Evolutionary conservation across 371 early-diverging fungal species (phyloP).

Genomic region (Batrachochytrium dendrobatidis): DNA sequence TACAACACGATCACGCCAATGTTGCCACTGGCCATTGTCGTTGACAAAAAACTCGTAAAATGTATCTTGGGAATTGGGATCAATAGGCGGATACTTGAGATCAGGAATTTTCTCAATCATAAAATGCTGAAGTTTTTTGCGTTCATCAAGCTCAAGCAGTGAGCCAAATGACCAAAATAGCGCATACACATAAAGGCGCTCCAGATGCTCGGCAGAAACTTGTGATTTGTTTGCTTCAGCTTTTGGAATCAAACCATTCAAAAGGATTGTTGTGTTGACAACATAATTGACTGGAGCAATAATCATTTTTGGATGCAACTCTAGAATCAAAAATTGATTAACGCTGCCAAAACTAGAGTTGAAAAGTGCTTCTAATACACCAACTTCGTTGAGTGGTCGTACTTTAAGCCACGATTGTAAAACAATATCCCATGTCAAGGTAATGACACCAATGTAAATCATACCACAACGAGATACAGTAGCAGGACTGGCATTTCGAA

Average conservation of each 20-base stretch:
- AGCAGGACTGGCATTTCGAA: slow-evolving; percentile 53
- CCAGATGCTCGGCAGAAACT: slow-evolving; percentile 39
- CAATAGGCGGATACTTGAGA: slow-evolving; percentile 46
- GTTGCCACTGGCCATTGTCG: slow-evolving; percentile 50
- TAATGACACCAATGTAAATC: slow-evolving; percentile 57
- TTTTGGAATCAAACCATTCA: slow-evolving; percentile 47
- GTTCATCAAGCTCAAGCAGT: slow-evolving; percentile 53
- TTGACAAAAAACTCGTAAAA: slow-evolving; percentile 53
- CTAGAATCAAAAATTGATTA: slow-evolving; percentile 32
- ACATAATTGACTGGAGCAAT: slow-evolving; percentile 44
- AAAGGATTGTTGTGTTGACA: slow-evolving; percentile 38
- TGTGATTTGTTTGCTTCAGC: slow-evolving; percentile 43
- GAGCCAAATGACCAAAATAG: slow-evolving; percentile 50
- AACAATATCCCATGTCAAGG: slow-evolving; percentile 54
- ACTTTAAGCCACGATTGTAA: slow-evolving; percentile 53
- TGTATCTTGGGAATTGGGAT: slow-evolving; percentile 43
- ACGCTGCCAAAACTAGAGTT: slow-evolving; percentile 37
- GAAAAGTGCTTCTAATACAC: slow-evolving; percentile 46
- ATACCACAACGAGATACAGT: slow-evolving; percentile 60
- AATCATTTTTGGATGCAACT: slow-evolving; percentile 53
- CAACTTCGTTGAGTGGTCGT: slow-evolving; percentile 36
- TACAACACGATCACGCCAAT: slow-evolving; percentile 50
- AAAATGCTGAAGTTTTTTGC: slow-evolving; percentile 48
- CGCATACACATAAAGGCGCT: slow-evolving; percentile 46
- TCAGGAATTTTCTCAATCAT: slow-evolving; percentile 42